These are phyloP conservation scores for Eucalyptus globulus DNA, from an alignment of 345 rosid species.

Conservation along the genomic window DNA sequence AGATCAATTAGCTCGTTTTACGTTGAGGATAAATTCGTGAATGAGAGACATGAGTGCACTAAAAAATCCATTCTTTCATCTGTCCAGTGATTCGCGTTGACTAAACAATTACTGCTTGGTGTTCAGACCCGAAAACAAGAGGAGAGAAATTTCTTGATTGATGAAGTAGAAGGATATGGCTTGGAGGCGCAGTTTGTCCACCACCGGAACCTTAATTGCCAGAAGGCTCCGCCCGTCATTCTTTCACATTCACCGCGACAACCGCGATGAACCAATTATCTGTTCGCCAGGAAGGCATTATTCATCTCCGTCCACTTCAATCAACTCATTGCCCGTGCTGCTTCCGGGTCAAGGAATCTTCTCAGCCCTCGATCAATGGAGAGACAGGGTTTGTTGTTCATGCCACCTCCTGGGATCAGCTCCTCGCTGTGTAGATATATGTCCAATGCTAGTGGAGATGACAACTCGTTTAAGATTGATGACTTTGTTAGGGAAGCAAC, in stretches of 20 bases:
- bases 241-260: slow-evolving; percentile 5
- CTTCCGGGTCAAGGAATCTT: not conserved
- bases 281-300: not conserved
- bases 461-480: slow-evolving; percentile 20
- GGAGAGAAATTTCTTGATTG: not conserved
- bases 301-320: not conserved
- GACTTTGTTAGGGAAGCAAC: slow-evolving; percentile 26
- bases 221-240: slow-evolving; percentile 17
- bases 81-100: not conserved
- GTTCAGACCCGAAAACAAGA: not conserved
- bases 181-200: slow-evolving; percentile 12
- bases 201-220: slow-evolving; percentile 4
- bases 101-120: not conserved
- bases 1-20: not conserved
- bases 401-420: slow-evolving; percentile 1
- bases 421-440: slow-evolving; percentile 15
- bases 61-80: not conserved
- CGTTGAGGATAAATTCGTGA: not conserved
- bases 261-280: not conserved
- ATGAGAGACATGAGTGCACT: not conserved
- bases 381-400: not conserved
- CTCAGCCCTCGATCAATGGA: slow-evolving; percentile 1
- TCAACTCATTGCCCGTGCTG: not conserved
- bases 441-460: slow-evolving; percentile 13
- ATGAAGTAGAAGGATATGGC: slow-evolving; percentile 8